Evolutionary conservation across 768 basidiomycete species (phyloP).

Genomic region (Tulasnella sp.): DNA sequence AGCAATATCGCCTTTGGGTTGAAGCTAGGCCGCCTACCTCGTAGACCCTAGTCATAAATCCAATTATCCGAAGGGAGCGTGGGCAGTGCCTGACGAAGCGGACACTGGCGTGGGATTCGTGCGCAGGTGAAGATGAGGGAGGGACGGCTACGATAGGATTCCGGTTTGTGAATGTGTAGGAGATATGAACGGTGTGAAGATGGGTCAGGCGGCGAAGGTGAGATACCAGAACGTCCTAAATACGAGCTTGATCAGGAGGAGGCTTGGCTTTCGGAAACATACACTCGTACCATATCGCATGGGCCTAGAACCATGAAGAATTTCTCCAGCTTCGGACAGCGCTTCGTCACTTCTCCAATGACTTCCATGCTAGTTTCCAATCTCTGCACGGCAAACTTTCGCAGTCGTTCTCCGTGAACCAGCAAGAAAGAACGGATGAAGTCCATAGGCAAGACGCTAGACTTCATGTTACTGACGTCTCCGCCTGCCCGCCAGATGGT

Average conservation of each 20-base stretch:
- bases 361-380: conserved; percentile 58
- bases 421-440: conserved; percentile 59
- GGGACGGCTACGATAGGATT: conserved; percentile 31
- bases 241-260: background rate
- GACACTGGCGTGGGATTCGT: conserved; percentile 38
- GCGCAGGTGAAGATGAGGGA: background rate
- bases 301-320: conserved; percentile 59
- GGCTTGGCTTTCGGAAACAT: conserved; percentile 39
- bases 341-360: conserved; percentile 58
- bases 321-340: conserved; percentile 60
- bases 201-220: conserved; percentile 52
- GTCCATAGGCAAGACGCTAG: conserved; percentile 45
- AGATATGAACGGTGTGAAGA: conserved; percentile 67
- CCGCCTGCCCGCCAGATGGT: conserved; percentile 62
- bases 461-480: conserved; percentile 45
- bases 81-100: conserved; percentile 47
- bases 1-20: conserved; percentile 9
- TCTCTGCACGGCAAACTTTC: conserved; percentile 64
- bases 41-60: conserved; percentile 71
- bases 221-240: conserved; percentile 49
- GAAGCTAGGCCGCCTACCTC: conserved; percentile 52
- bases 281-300: conserved; percentile 18
- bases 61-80: conserved; percentile 60
- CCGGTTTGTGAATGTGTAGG: conserved; percentile 41
- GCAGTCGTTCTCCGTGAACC: conserved; percentile 57